A percentile compares a stretch with the other conserved stretches of the same genome.
These are phyloP conservation scores for Santalum album DNA, from an alignment of 164 flowering plant genomes.

Conservation along the genomic window DNA sequence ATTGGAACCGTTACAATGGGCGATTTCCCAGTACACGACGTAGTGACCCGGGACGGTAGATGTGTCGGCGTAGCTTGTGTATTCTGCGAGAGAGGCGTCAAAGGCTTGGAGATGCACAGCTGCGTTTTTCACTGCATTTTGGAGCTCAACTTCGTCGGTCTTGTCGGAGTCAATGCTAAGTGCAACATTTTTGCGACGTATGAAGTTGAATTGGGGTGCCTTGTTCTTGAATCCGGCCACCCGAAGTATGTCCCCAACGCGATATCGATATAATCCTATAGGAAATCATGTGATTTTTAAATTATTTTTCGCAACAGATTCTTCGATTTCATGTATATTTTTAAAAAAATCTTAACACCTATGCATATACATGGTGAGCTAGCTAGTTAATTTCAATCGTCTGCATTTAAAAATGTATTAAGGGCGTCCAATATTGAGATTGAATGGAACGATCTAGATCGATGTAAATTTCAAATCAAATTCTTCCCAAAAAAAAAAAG, in stretches of 20 bases:
- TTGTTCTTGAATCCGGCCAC: conserved; percentile 68
- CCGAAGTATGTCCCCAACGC: conserved; percentile 56
- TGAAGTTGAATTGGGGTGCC: conserved; percentile 57
- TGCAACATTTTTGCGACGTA: conserved; percentile 53
- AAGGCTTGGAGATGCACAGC: conserved; percentile 30
- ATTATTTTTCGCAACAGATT: too few relatives aligned
- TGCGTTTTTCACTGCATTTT: conserved; percentile 44
- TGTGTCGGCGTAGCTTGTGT: conserved; percentile 59
- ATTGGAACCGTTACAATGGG: conserved; percentile 2
- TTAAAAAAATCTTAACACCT: too few relatives aligned
- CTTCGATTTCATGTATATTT: too few relatives aligned
- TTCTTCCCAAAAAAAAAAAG: too few relatives aligned
- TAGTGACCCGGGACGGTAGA: conserved; percentile 63
- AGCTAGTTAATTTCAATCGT: too few relatives aligned
- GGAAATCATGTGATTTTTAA: neutral
- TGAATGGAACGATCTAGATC: too few relatives aligned
- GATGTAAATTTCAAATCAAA: too few relatives aligned
- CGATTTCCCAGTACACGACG: conserved; percentile 57
- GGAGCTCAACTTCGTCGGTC: conserved; percentile 59
- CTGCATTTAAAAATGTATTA: too few relatives aligned
- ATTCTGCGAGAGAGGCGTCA: conserved; percentile 40
- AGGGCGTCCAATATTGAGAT: too few relatives aligned
- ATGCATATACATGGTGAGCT: too few relatives aligned
- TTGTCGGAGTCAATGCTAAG: conserved; percentile 64
- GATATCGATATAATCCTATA: conserved; percentile 56